Evolutionary conservation across 352 stramenopile species (phyloP).

Genomic region (Phytophthora megakarya): DNA sequence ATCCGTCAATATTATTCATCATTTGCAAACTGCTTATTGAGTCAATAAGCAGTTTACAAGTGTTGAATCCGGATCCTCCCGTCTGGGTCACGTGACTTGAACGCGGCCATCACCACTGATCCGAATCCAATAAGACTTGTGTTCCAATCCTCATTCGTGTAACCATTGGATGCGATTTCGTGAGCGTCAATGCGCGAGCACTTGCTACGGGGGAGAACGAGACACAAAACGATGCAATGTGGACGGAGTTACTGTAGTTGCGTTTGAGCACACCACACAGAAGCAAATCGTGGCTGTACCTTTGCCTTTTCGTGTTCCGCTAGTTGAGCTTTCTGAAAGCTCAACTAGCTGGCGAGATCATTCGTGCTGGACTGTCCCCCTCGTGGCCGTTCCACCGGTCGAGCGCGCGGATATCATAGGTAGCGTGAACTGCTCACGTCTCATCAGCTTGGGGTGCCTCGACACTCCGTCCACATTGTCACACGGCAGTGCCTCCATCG

Average conservation of each 20-base stretch:
- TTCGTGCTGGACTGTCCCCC: slow-evolving; percentile 22
- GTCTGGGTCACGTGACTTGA: slow-evolving; percentile 50
- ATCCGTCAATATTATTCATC: too few relatives aligned
- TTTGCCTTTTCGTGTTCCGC: slow-evolving; percentile 25
- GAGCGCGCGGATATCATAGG: slow-evolving; percentile 21
- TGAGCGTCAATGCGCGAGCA: slow-evolving; percentile 27
- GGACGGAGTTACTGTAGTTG: slow-evolving; percentile 6
- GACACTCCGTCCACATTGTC: slow-evolving; percentile 13
- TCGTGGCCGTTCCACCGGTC: slow-evolving; percentile 23
- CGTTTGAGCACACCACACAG: not conserved
- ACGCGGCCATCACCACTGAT: slow-evolving; percentile 51
- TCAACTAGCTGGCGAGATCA: slow-evolving; percentile 10
- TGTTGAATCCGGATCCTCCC: slow-evolving; percentile 42
- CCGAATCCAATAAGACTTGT: slow-evolving; percentile 49
- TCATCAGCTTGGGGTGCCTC: slow-evolving; percentile 8
- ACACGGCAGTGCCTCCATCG: not conserved
- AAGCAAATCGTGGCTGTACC: slow-evolving; percentile 17
- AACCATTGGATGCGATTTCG: slow-evolving; percentile 49
- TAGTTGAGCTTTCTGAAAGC: slow-evolving; percentile 19
- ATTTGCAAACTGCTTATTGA: too few relatives aligned
- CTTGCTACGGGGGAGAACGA: slow-evolving; percentile 9
- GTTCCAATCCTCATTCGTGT: slow-evolving; percentile 69
- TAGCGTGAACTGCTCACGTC: slow-evolving; percentile 34
- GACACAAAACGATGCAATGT: not conserved
- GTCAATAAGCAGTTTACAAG: slow-evolving; percentile 38